Conservation (phyloP, 768 basidiomycete species). For the Leucosporidium yakuticum region DNA sequence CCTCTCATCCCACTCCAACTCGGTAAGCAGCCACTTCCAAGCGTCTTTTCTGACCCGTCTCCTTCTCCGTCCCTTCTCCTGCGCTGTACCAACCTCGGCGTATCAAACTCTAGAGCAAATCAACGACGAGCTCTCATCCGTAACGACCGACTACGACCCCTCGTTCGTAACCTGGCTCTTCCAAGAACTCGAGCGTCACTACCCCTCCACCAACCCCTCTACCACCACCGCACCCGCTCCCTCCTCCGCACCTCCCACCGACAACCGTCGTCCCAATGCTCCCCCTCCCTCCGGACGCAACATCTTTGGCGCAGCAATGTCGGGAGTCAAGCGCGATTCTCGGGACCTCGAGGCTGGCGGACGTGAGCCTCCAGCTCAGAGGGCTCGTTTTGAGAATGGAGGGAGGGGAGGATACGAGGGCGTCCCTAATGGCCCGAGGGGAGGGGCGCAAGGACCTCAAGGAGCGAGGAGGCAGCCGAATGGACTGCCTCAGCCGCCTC, state of each 20-base stretch:
- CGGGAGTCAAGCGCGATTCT: slow-evolving; percentile 36
- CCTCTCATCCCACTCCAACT: background rate
- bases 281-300: background rate
- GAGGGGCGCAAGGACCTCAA: background rate
- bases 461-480: slow-evolving; percentile 8
- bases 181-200: slow-evolving; percentile 52
- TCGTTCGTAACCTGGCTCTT: slow-evolving; percentile 89
- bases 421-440: slow-evolving; percentile 15
- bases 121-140: slow-evolving; percentile 76
- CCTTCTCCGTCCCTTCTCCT: background rate
- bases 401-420: slow-evolving; percentile 15
- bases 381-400: slow-evolving; percentile 8
- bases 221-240: slow-evolving; percentile 36
- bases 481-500: too few species aligned
- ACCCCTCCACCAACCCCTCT: slow-evolving; percentile 37
- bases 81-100: background rate
- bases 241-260: slow-evolving; percentile 10
- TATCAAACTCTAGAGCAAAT: slow-evolving; percentile 57
- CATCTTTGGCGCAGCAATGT: slow-evolving; percentile 35
- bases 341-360: slow-evolving; percentile 4
- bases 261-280: background rate
- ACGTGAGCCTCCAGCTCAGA: background rate
- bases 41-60: background rate
- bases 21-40: too few species aligned
- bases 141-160: slow-evolving; percentile 73